Conservation (phyloP, 148 eudicot species). For the Heliamphora exappendiculata region DNA sequence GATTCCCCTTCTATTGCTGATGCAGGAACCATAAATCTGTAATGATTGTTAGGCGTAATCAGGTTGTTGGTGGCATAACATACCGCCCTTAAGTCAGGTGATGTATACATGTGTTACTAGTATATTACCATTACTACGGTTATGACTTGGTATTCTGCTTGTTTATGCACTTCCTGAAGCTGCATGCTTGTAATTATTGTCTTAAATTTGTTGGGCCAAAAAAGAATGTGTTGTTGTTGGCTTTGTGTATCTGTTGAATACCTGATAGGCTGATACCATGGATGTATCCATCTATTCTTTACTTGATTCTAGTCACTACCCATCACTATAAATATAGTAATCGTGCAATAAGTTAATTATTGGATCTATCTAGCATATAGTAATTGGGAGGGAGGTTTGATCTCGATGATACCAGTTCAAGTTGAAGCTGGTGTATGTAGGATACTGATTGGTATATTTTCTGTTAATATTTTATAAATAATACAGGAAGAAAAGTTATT, state of each 20-base stretch:
- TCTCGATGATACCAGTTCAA: not conserved
- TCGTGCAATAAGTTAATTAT: not conserved
- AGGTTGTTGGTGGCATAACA: constrained; percentile 94
- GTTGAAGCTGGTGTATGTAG: not conserved
- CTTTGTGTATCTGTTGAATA: not conserved
- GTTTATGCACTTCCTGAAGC: not conserved
- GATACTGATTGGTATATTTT: not conserved
- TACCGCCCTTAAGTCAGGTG: constrained; percentile 91
- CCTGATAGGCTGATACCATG: not conserved
- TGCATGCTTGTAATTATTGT: constrained; percentile 4
- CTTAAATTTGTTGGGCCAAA: not conserved
- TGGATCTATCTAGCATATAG: not conserved
- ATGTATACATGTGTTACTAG: not conserved
- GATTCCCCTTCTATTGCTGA: constrained; percentile 10
- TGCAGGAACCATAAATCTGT: constrained; percentile 93
- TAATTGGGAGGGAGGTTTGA: not conserved
- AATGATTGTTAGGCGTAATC: constrained; percentile 65
- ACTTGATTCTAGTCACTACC: not conserved
- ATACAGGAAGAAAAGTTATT: not conserved
- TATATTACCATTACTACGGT: not conserved
- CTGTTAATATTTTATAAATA: not conserved
- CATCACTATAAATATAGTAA: not conserved
- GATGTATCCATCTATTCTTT: not conserved
- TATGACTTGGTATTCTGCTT: not conserved
- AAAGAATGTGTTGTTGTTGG: not conserved